Evolutionary conservation across 257 asterid species (phyloP), one percentile per base, ranked within the genome.

Genomic region (Linderniella brevidens): DNA sequence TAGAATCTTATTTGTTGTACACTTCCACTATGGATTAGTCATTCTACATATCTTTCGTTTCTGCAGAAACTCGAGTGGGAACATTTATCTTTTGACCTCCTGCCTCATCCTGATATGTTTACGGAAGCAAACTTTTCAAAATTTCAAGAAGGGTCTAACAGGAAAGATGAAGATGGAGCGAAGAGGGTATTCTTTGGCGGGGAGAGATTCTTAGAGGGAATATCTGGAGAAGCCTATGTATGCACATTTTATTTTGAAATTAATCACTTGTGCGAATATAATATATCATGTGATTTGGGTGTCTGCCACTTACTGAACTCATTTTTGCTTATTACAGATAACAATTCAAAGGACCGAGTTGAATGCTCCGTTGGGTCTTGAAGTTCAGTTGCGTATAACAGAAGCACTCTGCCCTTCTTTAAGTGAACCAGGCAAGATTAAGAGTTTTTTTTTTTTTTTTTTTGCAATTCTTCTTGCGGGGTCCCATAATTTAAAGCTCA

Each of bases 91-190:
- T 60, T 90, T 54, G 99, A 90, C 68, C 96, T 90, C 61, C 73
- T 85, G 58, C 99, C 99, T 52, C 99, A 90, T 69, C 99, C 99
- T 6, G 94, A 90, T 73, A 90, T 85, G 96, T 90, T 90, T 53
- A 19, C 61, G 32, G 96, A 86, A 52, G 75, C 92, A 15, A 63
- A 68, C 62, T 68, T 79, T 48, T 72, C 70, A 9, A 52, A 53
- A 60, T 76, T 77, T 39, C 61, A 68, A 60, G 92, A 69, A 52
- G 93, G 72, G 36, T 69, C 69, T 53, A 63, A 55, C 54, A 71
- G 62, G 60, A 90, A 86, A 75, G 99, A 90, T 54, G 92, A 77
- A 48, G 96, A 90, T 71, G 99, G 99, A 54, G 99, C 96, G 66
- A 90, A 81, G 62, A 79, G 99, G 65, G 80, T 69, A 46, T 90